Evolutionary conservation across 202 grass and related monocot genomes (phyloP), one percentile per base, ranked within the genome.

Genomic region (Panicum hallii): DNA sequence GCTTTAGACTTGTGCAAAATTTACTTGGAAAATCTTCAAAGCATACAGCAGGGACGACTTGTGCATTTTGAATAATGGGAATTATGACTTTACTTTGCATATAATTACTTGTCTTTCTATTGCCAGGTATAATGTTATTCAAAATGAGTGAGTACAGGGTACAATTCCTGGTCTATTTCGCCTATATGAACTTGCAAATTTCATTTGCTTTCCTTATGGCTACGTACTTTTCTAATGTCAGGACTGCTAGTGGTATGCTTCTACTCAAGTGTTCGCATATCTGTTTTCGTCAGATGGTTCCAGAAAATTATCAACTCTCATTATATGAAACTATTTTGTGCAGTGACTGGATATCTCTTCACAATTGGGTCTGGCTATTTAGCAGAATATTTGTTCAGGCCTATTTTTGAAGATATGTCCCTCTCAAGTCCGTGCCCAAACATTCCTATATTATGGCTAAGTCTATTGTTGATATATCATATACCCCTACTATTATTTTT

Each of bases 171-270:
- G 77, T 91, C 74, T 95, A 90, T 73, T 87, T 93, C 42, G 70
- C 70, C 10, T 88, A 89, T 55, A 84, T 95, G 67, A 95, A 89
- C 77, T 69, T 90, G 67, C 93, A 95, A 82, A 91, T 95, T 75
- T 82, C 83, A 12, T 90, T 95, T 65, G 86, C 93, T 72, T 89
- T 93, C 82, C 90, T 95, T 80, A 52, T 79, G 48, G 77, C 93
- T 52, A 68, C 93, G 80, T 87, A 43, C 79, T 93, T 93, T 69
- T 95, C 90, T 23, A 66, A 83, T 73, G 90, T 83, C 14, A 89
- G 82, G 38, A 89, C 86, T 67, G 93, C 93, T 79, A 75, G 90
- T 36, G 88, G 93, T 95, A 75, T 66, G 84, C 47, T 86, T 82
- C 43, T 58, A 67, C n/a, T 70, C 15, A 4, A 79, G n/a, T 43